A percentile compares a stretch with the other conserved stretches of the same genome.
Evolutionary conservation across 2,329 filamentous ascomycete genomes (phyloP).

Genomic region (Sphaerostilbella broomeana): DNA sequence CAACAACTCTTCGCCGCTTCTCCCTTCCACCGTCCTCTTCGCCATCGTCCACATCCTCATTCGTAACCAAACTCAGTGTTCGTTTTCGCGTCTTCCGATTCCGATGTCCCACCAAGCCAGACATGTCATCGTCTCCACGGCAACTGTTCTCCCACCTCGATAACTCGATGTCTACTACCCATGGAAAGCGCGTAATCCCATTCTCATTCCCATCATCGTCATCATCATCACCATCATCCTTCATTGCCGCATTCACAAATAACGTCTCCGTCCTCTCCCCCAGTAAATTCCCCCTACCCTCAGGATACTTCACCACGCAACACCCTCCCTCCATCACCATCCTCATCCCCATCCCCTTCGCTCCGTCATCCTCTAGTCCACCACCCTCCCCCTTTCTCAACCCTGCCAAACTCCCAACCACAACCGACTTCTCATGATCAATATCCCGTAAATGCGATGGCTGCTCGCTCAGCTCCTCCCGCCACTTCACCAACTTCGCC

Average conservation of each 20-base stretch:
- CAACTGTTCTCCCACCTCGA: too few relatives aligned
- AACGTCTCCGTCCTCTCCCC: constrained; percentile 12
- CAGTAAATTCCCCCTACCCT: not conserved
- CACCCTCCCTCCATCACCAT: not conserved
- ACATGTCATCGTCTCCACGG: too few relatives aligned
- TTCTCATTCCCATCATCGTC: too few relatives aligned
- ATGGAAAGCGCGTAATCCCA: constrained; percentile 17
- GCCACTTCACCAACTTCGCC: constrained; percentile 43
- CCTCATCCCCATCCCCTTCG: not conserved
- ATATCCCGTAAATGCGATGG: constrained; percentile 43
- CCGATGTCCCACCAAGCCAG: too few relatives aligned
- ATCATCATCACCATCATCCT: not conserved
- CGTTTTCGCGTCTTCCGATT: too few relatives aligned
- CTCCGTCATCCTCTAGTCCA: not conserved
- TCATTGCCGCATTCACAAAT: constrained; percentile 19
- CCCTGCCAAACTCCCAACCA: constrained; percentile 29
- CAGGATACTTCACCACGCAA: constrained; percentile 10
- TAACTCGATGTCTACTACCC: constrained; percentile 17
- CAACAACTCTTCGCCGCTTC: too few relatives aligned
- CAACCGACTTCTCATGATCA: constrained; percentile 35
- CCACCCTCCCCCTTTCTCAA: not conserved
- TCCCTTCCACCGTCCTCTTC: too few relatives aligned
- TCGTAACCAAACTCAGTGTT: too few relatives aligned
- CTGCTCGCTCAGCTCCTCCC: constrained; percentile 16
- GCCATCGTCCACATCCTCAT: too few relatives aligned